Percentiles rank a stretch among this genome's conserved stretches.
These are phyloP conservation scores for Nephelium lappaceum DNA, from an alignment of 345 rosid species.

Conservation along the genomic window DNA sequence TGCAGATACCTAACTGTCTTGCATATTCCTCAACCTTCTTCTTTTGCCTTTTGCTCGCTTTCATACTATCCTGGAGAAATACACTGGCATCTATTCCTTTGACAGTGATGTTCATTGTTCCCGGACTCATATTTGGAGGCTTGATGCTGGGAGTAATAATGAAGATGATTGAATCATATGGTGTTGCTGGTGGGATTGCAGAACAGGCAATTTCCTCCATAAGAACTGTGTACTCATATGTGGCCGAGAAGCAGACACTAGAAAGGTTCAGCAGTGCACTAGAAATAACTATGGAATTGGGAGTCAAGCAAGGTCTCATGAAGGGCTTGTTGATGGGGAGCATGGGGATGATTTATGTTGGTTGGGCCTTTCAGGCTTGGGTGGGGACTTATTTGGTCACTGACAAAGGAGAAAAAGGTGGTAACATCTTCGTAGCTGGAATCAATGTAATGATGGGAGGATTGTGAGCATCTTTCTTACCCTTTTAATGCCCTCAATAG, in stretches of 20 bases:
- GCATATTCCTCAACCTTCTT: slow-evolving; percentile 51
- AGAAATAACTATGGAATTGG: slow-evolving; percentile 48
- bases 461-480: slow-evolving; percentile 41
- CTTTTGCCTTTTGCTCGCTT: slow-evolving; percentile 54
- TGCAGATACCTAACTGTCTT: slow-evolving; percentile 64
- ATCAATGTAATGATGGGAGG: slow-evolving; percentile 70
- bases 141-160: slow-evolving; percentile 58
- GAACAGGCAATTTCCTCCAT: slow-evolving; percentile 74
- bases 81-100: slow-evolving; percentile 62
- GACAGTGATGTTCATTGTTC: slow-evolving; percentile 53
- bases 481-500: too few species aligned
- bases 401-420: slow-evolving; percentile 60
- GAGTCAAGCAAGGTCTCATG: slow-evolving; percentile 61
- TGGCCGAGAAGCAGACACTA: slow-evolving; percentile 55
- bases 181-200: slow-evolving; percentile 64
- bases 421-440: slow-evolving; percentile 57
- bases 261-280: slow-evolving; percentile 51
- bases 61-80: slow-evolving; percentile 62
- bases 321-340: slow-evolving; percentile 75
- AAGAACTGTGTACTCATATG: slow-evolving; percentile 61
- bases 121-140: slow-evolving; percentile 64
- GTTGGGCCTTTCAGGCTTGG: slow-evolving; percentile 77
- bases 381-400: slow-evolving; percentile 60
- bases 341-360: slow-evolving; percentile 64
- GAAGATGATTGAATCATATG: slow-evolving; percentile 66